Percentiles rank a stretch among this genome's conserved stretches.
Conservation (phyloP, 345 rosid species). For the Syzygium grande region DNA sequence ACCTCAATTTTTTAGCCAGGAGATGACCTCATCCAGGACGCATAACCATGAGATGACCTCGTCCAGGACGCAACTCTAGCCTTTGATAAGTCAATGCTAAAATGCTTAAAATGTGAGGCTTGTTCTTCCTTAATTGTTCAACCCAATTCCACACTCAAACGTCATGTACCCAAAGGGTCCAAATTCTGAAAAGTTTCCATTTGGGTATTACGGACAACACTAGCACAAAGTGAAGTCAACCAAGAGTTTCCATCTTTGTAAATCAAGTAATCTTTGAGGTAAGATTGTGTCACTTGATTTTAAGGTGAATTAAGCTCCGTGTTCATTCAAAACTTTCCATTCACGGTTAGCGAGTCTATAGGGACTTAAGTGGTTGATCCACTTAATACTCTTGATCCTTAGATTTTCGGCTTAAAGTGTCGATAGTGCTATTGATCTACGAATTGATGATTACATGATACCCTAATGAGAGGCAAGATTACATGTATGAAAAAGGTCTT, state of each 20-base stretch:
- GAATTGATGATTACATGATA: neutral
- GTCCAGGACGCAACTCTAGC: neutral
- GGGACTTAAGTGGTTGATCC: neutral
- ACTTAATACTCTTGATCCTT: neutral
- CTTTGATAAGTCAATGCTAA: neutral
- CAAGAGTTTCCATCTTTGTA: neutral
- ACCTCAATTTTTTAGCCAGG: neutral
- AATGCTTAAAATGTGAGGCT: neutral
- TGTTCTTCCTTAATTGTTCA: neutral
- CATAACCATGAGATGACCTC: neutral
- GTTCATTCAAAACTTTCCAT: neutral
- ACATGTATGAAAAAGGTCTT: neutral
- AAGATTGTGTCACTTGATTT: neutral
- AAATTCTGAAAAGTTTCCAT: neutral
- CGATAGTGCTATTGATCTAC: neutral
- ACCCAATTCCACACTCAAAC: neutral
- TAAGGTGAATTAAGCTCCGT: neutral
- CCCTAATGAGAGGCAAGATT: neutral
- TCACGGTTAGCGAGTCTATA: neutral
- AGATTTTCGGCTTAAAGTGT: neutral
- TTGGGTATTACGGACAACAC: neutral
- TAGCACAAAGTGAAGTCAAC: neutral
- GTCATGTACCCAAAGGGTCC: neutral
- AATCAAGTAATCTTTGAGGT: neutral
- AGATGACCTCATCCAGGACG: neutral